Evolutionary conservation across 2,329 filamentous ascomycete genomes (phyloP), one percentile per base, ranked within the genome.

Genomic region (Fusarium cyanostomum): DNA sequence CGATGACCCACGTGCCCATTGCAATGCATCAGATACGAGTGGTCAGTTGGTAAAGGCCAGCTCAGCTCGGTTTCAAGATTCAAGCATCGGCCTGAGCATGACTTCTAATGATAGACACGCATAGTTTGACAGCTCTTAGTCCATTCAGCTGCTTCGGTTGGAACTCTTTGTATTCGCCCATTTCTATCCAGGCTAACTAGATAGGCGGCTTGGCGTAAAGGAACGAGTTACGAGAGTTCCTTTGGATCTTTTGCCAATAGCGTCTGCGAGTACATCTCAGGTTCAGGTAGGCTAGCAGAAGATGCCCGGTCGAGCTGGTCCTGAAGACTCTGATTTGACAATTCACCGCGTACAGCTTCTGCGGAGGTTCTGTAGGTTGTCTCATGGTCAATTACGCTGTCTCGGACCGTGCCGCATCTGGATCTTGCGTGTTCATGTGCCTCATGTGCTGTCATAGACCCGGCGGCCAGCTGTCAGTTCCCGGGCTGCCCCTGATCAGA

Each of bases 381-480:
- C 60, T 61, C 53, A 52, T 52, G 48, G 27, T 46, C 37, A 61
- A 52, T 51, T 61, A 43, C 45, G 48, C 48, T 68, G 68, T 70
- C 64, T 71, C 62, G 58, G 58, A 66, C 52, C 46, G 56, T 68
- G 62, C 67, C 67, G 56, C 61, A 71, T 68, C 64, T 67, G 53
- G 55, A 65, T 71, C 48, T 61, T 56, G 54, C 57, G 58, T 55
- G 46, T 59, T 56, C 49, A 68, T 61, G 56, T 52, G 46, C 45
- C 30, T 55, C 18, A 59, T 55, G 54, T 48, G 60, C 50, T 59
- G 52, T 56, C 44, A 45, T 51, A 9, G 12, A 46, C 18, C 42
- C 42, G 41, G 43, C 59, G 42, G 46, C 51, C 53, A 66, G 66
- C 68, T 71, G 68, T 71, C 68, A 71, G 52, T 59, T 66, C 62